A percentile compares a stretch with the other conserved stretches of the same genome.
These are phyloP conservation scores for Coprinopsis sp. DNA, from an alignment of 768 basidiomycete species.

Conservation along the genomic window DNA sequence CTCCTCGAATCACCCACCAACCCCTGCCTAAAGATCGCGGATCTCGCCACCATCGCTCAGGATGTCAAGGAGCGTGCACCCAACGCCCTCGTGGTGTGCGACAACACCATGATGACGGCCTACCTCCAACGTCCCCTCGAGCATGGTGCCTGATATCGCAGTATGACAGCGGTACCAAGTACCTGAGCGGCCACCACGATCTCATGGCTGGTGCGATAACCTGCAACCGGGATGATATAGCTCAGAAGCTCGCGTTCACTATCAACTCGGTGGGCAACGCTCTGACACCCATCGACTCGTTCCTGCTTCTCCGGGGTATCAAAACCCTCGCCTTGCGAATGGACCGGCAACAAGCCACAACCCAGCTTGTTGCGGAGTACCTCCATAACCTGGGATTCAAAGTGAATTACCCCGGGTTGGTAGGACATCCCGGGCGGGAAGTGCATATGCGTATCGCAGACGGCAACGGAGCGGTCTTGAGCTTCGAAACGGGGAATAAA, in stretches of 20 bases:
- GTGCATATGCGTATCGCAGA: constrained; percentile 88
- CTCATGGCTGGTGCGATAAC: constrained; percentile 97
- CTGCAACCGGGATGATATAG: constrained; percentile 87
- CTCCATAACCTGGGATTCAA: constrained; percentile 81
- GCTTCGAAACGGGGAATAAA: constrained; percentile 92
- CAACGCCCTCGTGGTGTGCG: constrained; percentile 81
- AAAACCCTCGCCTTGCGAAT: constrained; percentile 96
- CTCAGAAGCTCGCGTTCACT: constrained; percentile 83
- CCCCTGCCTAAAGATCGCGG: constrained; percentile 91
- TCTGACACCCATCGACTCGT: constrained; percentile 91
- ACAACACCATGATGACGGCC: constrained; percentile 99
- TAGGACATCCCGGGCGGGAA: constrained; percentile 74
- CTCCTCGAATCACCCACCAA: constrained; percentile 97
- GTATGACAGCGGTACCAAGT: constrained; percentile 97
- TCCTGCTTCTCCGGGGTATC: constrained; percentile 90
- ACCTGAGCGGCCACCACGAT: constrained; percentile 96
- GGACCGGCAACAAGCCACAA: constrained; percentile 86
- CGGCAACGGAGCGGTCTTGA: constrained; percentile 90
- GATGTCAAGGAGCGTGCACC: constrained; percentile 81
- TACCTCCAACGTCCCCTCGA: constrained; percentile 94
- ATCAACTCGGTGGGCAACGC: constrained; percentile 95
- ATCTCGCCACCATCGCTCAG: constrained; percentile 77
- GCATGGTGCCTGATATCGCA: constrained; percentile 95
- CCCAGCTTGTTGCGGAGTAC: constrained; percentile 81
- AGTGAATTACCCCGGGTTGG: constrained; percentile 89